phyloP scores from a whole-genome alignment of 768 basidiomycete genomes.

The Leccinum disarticulatum region DNA sequence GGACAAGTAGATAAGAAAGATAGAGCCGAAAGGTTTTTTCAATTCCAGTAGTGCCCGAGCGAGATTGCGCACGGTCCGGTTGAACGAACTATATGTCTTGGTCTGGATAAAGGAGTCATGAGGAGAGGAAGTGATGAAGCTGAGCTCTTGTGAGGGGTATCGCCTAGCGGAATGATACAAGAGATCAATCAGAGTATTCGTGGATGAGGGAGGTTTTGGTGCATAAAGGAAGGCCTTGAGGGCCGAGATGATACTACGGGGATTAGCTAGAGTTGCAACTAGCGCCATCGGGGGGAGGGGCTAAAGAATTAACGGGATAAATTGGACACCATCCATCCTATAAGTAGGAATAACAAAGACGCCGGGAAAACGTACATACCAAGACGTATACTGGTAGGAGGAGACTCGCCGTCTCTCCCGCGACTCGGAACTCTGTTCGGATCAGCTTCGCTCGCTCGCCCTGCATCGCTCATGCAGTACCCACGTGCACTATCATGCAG shows the following conservation, averaged over 20 bases:
- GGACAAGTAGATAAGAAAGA: background rate
- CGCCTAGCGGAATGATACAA: slow-evolving; percentile 17
- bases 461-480: too few species aligned
- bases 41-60: background rate
- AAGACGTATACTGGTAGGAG: too few species aligned
- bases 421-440: too few species aligned
- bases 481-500: too few species aligned
- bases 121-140: slow-evolving; percentile 27
- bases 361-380: too few species aligned
- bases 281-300: background rate
- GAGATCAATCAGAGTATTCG: slow-evolving; percentile 24
- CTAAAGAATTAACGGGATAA: background rate
- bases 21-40: background rate
- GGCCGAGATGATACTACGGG: background rate
- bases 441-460: too few species aligned
- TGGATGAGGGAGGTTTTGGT: background rate
- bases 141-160: slow-evolving; percentile 24
- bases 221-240: background rate
- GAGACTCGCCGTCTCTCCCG: too few species aligned
- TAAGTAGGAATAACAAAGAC: background rate
- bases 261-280: background rate
- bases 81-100: background rate
- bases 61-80: background rate
- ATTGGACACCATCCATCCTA: background rate
- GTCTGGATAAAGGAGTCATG: slow-evolving; percentile 23